Evolutionary conservation across 768 basidiomycete genomes (phyloP).

Genomic region (Agrocybe chaxingu): DNA sequence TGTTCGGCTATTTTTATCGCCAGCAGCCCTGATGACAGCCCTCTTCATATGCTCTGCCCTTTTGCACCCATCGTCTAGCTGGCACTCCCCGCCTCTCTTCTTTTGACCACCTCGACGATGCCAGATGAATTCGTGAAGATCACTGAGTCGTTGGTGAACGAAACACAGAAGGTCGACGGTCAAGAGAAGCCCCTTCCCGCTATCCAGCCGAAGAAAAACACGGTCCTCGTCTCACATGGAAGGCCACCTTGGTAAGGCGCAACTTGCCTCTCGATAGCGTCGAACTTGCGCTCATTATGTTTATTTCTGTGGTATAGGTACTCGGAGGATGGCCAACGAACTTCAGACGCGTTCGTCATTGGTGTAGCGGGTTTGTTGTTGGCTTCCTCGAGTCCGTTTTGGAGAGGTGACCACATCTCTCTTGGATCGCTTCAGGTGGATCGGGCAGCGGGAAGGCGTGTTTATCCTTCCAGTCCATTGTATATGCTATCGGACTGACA

Average conservation of each 20-base stretch:
- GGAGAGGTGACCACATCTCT: conserved; percentile 1
- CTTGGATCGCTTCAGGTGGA: conserved; percentile 47
- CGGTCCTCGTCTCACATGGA: conserved; percentile 78
- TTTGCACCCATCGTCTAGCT: no score
- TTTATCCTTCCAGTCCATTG: not conserved
- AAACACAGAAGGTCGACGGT: conserved; percentile 9
- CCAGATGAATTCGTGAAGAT: conserved; percentile 20
- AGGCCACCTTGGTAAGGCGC: conserved; percentile 72
- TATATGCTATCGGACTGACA: conserved; percentile 1
- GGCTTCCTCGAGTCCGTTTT: not conserved
- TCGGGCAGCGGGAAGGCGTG: conserved; percentile 85
- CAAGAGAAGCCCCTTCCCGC: conserved; percentile 17
- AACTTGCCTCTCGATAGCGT: conserved; percentile 3
- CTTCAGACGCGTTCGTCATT: conserved; percentile 78
- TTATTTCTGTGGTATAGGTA: conserved; percentile 51
- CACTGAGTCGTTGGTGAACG: conserved; percentile 5
- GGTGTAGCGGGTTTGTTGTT: conserved; percentile 69
- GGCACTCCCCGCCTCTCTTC: no score
- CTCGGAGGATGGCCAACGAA: conserved; percentile 65
- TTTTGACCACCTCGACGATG: conserved; percentile 3
- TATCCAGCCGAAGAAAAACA: conserved; percentile 62
- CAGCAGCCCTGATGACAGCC: no score
- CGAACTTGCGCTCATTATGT: not conserved
- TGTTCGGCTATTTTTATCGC: no score
- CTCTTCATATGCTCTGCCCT: no score